phyloP scores from a whole-genome alignment of 2,329 filamentous ascomycete genomes.

The Helotiales sp. region DNA sequence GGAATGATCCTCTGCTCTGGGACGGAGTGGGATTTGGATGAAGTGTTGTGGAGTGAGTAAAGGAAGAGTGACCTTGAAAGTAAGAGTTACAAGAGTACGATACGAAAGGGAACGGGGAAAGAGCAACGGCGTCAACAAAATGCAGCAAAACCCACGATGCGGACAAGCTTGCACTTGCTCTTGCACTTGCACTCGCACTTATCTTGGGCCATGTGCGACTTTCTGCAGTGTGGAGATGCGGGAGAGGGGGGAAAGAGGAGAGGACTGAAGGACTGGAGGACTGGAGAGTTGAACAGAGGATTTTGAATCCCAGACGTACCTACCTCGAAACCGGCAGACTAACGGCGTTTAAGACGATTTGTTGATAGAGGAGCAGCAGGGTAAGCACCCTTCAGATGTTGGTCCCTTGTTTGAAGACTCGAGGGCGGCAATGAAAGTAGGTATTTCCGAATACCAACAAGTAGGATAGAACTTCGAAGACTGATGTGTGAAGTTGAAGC shows the following conservation, averaged over 20 bases:
- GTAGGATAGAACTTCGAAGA: not conserved
- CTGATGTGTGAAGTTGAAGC: not conserved
- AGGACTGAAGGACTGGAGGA: not conserved
- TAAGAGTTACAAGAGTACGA: not conserved
- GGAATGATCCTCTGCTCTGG: conserved; percentile 1
- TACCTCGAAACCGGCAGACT: not conserved
- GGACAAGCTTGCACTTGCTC: not conserved
- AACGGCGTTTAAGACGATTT: not conserved
- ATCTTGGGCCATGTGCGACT: not conserved
- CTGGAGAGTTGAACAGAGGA: not conserved
- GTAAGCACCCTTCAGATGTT: not conserved
- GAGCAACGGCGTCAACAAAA: not conserved
- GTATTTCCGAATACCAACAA: no score
- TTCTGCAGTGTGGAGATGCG: conserved; percentile 13
- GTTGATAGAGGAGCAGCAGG: not conserved
- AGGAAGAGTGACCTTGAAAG: not conserved
- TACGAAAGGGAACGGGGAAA: not conserved
- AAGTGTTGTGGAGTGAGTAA: not conserved
- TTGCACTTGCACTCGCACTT: not conserved
- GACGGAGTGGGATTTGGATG: not conserved
- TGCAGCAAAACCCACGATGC: not conserved
- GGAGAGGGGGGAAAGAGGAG: conserved; percentile 12
- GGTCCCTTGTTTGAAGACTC: not conserved
- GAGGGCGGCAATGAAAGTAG: not conserved
- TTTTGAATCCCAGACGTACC: not conserved